Evolutionary conservation across 176 grass and related monocot genomes (phyloP).

Genomic region (Typha latifolia): DNA sequence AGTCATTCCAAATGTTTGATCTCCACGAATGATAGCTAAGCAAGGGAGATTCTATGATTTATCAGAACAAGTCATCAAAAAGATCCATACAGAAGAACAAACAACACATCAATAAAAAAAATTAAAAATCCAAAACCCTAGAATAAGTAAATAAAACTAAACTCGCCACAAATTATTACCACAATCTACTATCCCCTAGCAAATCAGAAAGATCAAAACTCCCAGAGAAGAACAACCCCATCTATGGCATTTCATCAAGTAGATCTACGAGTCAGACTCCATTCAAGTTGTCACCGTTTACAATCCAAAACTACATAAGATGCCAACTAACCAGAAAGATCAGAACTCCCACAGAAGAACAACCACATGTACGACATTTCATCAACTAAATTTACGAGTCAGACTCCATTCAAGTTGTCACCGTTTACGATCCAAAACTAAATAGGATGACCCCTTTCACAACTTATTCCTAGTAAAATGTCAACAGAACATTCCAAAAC

Average conservation of each 20-base stretch:
- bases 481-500: not conserved
- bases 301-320: not conserved
- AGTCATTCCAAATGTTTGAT: no score
- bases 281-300: not conserved
- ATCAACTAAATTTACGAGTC: not conserved
- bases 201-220: not conserved
- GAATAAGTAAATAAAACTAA: not conserved
- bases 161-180: not conserved
- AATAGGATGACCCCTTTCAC: no score
- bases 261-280: not conserved
- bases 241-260: not conserved
- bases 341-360: not conserved
- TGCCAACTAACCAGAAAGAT: no score
- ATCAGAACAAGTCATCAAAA: not conserved
- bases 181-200: not conserved
- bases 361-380: not conserved
- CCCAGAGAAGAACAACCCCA: not conserved
- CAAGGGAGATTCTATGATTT: not conserved
- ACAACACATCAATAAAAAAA: not conserved
- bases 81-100: not conserved
- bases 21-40: not conserved
- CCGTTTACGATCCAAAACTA: not conserved
- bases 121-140: no score
- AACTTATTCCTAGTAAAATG: not conserved
- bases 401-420: not conserved